These are phyloP conservation scores for Fusarium penzigii DNA, from an alignment of 2,329 filamentous ascomycete species.

Conservation along the genomic window DNA sequence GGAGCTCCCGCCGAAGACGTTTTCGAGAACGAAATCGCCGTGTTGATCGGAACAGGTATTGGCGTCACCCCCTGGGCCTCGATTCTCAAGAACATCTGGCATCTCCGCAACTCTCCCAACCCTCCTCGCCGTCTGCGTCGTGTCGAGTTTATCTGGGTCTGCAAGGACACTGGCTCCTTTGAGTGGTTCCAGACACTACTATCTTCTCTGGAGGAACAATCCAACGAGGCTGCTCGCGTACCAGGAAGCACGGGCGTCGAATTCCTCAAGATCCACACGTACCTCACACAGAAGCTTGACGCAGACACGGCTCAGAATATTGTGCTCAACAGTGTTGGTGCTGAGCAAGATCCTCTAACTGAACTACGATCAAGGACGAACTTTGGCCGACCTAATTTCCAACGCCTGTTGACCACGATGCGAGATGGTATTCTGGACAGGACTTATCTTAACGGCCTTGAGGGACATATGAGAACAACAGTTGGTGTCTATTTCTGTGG, in stretches of 20 bases:
- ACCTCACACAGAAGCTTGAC: conserved; percentile 91
- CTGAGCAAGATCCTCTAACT: conserved; percentile 84
- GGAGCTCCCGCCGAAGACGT: conserved; percentile 97
- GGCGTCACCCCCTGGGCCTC: conserved; percentile 85
- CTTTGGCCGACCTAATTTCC: conserved; percentile 92
- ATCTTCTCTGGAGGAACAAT: conserved; percentile 86
- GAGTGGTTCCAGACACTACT: conserved; percentile 98
- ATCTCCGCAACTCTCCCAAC: conserved; percentile 86
- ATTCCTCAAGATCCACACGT: conserved; percentile 97
- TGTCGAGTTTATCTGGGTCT: conserved; percentile 99
- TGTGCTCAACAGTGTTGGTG: conserved; percentile 90
- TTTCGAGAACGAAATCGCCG: conserved; percentile 87
- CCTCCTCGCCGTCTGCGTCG: conserved; percentile 85
- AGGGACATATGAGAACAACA: conserved; percentile 74
- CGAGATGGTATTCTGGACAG: conserved; percentile 83
- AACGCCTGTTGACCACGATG: conserved; percentile 78
- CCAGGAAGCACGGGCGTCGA: conserved; percentile 70
- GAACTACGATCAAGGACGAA: conserved; percentile 89
- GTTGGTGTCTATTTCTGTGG: conserved; percentile 99
- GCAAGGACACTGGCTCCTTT: conserved; percentile 92
- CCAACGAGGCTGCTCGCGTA: conserved; percentile 65
- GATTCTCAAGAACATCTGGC: conserved; percentile 97
- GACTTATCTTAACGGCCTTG: conserved; percentile 80
- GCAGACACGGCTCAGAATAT: conserved; percentile 94
- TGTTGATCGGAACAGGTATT: conserved; percentile 83